Percentiles rank a stretch among this genome's conserved stretches.
Evolutionary conservation across 176 grass and related monocot genomes (phyloP).

Genomic region (Oropetium thomaeum): DNA sequence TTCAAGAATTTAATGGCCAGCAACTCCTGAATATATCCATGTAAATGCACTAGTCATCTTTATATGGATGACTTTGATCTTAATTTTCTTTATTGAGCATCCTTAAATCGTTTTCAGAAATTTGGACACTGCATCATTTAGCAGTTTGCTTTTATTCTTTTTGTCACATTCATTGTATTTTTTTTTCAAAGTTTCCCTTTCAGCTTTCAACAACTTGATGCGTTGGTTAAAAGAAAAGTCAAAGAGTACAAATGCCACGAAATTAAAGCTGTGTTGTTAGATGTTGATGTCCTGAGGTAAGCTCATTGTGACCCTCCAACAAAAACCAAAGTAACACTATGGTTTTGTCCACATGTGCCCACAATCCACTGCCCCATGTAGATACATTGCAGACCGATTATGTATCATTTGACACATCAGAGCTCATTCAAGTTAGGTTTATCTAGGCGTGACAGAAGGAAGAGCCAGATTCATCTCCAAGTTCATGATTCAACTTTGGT

Average conservation of each 20-base stretch:
- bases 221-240: slow-evolving; percentile 16
- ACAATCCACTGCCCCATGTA: background rate
- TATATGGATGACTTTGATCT: background rate
- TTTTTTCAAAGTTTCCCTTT: slow-evolving; percentile 3
- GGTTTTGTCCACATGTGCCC: slow-evolving; percentile 12
- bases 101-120: background rate
- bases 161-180: background rate
- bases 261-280: slow-evolving; percentile 15
- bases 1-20: background rate
- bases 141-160: background rate
- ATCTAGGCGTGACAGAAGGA: background rate
- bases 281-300: slow-evolving; percentile 44
- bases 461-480: background rate
- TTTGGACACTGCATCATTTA: background rate
- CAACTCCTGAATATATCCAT: background rate
- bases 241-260: slow-evolving; percentile 7
- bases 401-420: slow-evolving; percentile 8
- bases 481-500: background rate
- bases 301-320: slow-evolving; percentile 5
- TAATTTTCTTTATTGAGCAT: background rate
- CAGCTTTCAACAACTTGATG: slow-evolving; percentile 20
- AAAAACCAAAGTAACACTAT: background rate
- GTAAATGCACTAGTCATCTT: background rate
- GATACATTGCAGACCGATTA: background rate
- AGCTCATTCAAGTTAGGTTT: slow-evolving; percentile 10